A percentile compares a stretch with the other conserved stretches of the same genome.
These are phyloP conservation scores for Phialocephala sp. DNA, from an alignment of 2,329 filamentous ascomycete species.

Conservation along the genomic window DNA sequence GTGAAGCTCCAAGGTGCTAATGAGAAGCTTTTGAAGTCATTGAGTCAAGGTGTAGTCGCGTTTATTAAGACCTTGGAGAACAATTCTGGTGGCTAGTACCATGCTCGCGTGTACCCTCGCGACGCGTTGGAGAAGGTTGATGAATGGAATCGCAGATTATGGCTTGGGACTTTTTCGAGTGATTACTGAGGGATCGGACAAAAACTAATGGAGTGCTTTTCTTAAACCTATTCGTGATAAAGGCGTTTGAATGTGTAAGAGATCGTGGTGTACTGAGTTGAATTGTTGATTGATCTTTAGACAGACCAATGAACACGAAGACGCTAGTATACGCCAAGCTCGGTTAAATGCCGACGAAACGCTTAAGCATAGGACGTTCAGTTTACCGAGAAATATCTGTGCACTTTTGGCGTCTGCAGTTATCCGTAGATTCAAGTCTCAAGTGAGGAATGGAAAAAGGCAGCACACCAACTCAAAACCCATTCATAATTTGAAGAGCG, in stretches of 20 bases:
- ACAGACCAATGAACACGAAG: conserved; percentile 2
- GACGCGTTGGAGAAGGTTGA: conserved; percentile 27
- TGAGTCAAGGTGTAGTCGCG: conserved; percentile 13
- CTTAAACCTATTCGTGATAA: not conserved
- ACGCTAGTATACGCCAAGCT: not conserved
- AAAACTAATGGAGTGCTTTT: not conserved
- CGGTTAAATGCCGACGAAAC: not conserved
- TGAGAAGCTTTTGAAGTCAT: conserved; percentile 32
- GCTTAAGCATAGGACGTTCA: not conserved
- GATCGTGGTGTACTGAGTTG: conserved; percentile 1
- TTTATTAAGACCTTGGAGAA: conserved; percentile 15
- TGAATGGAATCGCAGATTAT: not conserved
- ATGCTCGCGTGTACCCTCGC: conserved; percentile 33
- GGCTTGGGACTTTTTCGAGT: not conserved
- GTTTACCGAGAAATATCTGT: not conserved
- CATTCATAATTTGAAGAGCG: conserved; percentile 25
- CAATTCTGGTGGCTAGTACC: conserved; percentile 35
- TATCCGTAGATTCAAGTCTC: conserved; percentile 3
- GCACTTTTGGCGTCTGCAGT: not conserved
- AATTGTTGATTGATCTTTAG: not conserved
- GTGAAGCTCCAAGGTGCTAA: conserved; percentile 28
- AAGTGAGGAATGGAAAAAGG: conserved; percentile 23
- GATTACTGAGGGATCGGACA: not conserved
- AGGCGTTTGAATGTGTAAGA: not conserved
- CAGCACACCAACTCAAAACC: conserved; percentile 34